Evolutionary conservation across 23 red algal genomes (phyloP), one percentile per base, ranked within the genome.

Genomic region (Gracilaria domingensis): DNA sequence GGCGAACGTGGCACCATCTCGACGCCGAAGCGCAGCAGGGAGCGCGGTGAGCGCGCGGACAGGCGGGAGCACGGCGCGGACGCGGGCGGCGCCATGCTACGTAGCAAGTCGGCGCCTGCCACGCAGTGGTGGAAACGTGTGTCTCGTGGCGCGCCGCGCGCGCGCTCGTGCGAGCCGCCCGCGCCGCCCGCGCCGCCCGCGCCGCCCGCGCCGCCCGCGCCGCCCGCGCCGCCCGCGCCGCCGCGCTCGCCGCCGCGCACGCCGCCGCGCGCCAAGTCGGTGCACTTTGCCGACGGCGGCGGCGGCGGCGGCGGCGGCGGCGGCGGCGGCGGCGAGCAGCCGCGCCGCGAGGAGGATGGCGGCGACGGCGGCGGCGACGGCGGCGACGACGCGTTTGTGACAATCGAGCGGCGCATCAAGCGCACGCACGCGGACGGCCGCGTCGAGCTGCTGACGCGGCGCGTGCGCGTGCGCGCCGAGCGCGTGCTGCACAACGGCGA

Each of bases 401-500:
- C 76, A 9, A 73, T 91, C 8, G 61, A 82, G 75, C 51, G 87
- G 21, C 50, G 56, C 28, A 73, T 91, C 38, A n/a, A 38, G 21
- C 87, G 75, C 38, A 82, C 42, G 44, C 55, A 38, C 53, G 73
- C 75, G 13, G 87, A 91, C 75, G 87, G 87, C 5, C 54, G 59
- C 49, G 51, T 44, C 14, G 20, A 91, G 20, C n/a, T 70, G 39
- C 39, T 91, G 12, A 65, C 53, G 58, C 55, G 74, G 21, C 55
- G 65, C 34, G 59, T 91, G 24, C 73, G 75, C 58, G 55, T 91
- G 36, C 54, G 55, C 8, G 39, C 87, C 23, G 87, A 81, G n/a
- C 26, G 75, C 25, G 76, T 91, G 59, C 51, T 91, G 17, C 12
- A 40, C 38, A 91, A 91, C 35, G 87, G 87, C 16, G 87, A 91